Conservation (phyloP, 129 eudicot species). For the Glebionis coronaria region DNA sequence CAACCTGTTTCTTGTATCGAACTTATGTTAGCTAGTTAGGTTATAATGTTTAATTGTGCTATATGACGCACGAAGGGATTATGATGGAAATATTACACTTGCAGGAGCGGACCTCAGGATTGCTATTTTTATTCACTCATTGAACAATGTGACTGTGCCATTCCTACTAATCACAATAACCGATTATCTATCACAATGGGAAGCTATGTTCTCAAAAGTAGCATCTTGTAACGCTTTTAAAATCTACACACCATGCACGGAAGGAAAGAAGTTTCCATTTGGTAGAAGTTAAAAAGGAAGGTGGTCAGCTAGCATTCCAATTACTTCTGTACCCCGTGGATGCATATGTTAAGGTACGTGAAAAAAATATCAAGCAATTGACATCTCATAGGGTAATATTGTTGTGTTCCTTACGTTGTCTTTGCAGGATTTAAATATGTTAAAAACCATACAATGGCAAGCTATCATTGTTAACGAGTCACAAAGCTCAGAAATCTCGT, state of each 20-base stretch:
- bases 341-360: conserved; percentile 51
- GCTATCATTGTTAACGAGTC: conserved; percentile 62
- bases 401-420: neutral
- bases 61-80: conserved; percentile 14
- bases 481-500: conserved; percentile 31
- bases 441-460: conserved; percentile 52
- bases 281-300: conserved; percentile 50
- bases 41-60: conserved; percentile 10
- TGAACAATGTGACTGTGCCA: conserved; percentile 48
- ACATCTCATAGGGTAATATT: neutral
- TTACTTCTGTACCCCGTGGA: conserved; percentile 53
- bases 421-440: conserved; percentile 29
- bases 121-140: conserved; percentile 40
- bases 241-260: conserved; percentile 44
- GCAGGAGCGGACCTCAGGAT: conserved; percentile 57
- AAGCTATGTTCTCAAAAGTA: too few species aligned
- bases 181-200: conserved; percentile 50
- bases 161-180: conserved; percentile 48
- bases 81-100: conserved; percentile 18
- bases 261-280: conserved; percentile 39
- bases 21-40: conserved; percentile 8
- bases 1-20: neutral
- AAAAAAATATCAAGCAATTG: conserved; percentile 7
- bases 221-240: conserved; percentile 38
- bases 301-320: too few species aligned